Evolutionary conservation across 176 grass and related monocot genomes (phyloP), one percentile per base, ranked within the genome.

Genomic region (Otatea glauca): DNA sequence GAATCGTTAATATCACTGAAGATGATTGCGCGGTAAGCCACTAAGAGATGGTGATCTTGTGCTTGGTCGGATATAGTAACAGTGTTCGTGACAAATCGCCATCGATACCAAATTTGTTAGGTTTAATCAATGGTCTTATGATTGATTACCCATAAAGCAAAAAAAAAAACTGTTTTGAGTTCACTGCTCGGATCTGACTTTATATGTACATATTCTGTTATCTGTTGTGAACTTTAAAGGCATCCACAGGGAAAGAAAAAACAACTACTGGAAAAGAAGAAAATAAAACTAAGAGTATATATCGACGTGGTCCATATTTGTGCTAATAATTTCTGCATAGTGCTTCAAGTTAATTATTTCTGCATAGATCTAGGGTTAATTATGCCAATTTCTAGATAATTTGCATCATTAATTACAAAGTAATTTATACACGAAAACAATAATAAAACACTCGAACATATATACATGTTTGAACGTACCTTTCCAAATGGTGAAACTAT

Each of bases 401-500:
- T 0, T 2, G 21, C 21, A 69, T 44, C 4, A 59, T 59, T 70
- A 16, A n/a, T n/a, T n/a, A n/a, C 23, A 4, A n/a, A n/a, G n/a
- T n/a, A 42, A 42, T 18, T 70, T 12, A 48, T 25, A 59, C 21
- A 44, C 10, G 11, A 14, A 81, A 68, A 32, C 0, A 32, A 13
- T 4, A 2, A 53, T 23, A 20, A 51, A 34, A 9, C 14, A 79
- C 39, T 8, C 0, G 10, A 80, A 0, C 14, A 50, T 2, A 37
- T 4, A 38, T 16, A 5, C 6, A 37, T 20, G 68, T 50, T 29
- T 3, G 11, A 53, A 58, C n/a, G 45, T 88, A 92, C 94, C 94
- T 97, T 97, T 84, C 94, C 94, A 67, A 97, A 97, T 50, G 94
- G 94, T 59, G 92, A 97, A 75, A 97, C 94, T 9, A 97, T 94